These are phyloP conservation scores for Pontederia paniculata DNA, from an alignment of 176 grass and related monocot species.

Conservation along the genomic window DNA sequence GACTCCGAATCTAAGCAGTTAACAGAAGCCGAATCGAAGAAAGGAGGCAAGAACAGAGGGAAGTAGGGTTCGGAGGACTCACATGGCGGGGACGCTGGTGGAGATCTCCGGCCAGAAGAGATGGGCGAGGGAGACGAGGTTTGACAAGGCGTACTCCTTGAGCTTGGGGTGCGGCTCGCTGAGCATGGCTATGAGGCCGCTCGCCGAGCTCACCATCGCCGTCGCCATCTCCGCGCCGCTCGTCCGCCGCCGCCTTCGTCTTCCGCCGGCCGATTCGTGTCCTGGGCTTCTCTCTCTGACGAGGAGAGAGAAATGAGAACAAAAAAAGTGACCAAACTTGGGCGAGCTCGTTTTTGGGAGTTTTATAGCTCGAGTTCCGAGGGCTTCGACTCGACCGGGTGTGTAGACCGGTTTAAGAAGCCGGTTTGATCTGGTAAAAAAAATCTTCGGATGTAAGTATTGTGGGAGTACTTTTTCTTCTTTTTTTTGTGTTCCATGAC, in stretches of 20 bases:
- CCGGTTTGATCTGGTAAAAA: slow-evolving; percentile 26
- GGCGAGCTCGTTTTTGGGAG: no score
- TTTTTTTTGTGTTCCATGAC: no score
- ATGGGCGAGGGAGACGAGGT: slow-evolving; percentile 82
- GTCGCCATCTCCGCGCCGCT: slow-evolving; percentile 22
- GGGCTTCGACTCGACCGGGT: not conserved
- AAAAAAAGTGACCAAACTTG: no score
- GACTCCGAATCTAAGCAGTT: not conserved
- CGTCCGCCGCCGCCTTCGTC: slow-evolving; percentile 13
- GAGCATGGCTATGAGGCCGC: slow-evolving; percentile 89
- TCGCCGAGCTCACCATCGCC: slow-evolving; percentile 79
- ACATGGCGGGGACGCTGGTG: slow-evolving; percentile 89
- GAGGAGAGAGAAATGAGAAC: slow-evolving; percentile 14
- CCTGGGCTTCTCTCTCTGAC: not conserved
- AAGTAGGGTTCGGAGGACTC: slow-evolving; percentile 13
- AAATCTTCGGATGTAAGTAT: no score
- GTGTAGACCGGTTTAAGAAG: slow-evolving; percentile 18
- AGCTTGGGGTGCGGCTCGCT: slow-evolving; percentile 73
- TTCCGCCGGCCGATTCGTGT: not conserved
- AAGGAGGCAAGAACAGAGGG: not conserved
- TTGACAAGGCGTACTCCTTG: slow-evolving; percentile 80
- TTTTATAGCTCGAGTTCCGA: no score
- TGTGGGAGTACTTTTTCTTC: no score
- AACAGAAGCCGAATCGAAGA: not conserved
- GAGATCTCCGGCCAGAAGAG: slow-evolving; percentile 99